These are phyloP conservation scores for Aspergillus carbonarius DNA, from an alignment of 2,329 filamentous ascomycete genomes.

Conservation along the genomic window DNA sequence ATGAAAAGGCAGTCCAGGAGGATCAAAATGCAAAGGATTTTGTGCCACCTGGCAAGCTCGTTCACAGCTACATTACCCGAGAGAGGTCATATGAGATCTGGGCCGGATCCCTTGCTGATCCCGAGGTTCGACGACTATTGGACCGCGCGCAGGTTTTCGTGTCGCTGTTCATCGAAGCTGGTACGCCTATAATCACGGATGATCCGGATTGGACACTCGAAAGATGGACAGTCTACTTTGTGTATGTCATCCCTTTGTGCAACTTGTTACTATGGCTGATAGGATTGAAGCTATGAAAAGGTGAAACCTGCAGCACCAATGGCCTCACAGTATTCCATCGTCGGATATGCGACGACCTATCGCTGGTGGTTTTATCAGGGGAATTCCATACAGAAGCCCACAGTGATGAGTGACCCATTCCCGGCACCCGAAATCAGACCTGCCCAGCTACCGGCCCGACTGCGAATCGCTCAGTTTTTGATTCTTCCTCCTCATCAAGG, in stretches of 20 bases:
- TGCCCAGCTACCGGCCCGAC: constrained; percentile 68
- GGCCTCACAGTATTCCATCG: constrained; percentile 70
- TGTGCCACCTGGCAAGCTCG: constrained; percentile 72
- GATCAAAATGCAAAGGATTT: constrained; percentile 48
- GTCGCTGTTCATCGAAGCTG: constrained; percentile 88
- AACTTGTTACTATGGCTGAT: neutral
- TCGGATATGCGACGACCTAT: constrained; percentile 89
- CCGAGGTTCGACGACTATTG: constrained; percentile 68
- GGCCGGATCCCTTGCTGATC: constrained; percentile 71
- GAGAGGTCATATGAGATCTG: constrained; percentile 78
- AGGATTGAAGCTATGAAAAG: constrained; percentile 55
- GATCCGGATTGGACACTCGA: constrained; percentile 70
- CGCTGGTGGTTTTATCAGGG: constrained; percentile 67
- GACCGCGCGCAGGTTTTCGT: constrained; percentile 80
- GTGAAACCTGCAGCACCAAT: constrained; percentile 43
- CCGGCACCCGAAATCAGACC: constrained; percentile 49
- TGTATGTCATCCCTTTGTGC: constrained; percentile 51
- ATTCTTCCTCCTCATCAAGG: constrained; percentile 85
- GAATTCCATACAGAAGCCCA: constrained; percentile 39
- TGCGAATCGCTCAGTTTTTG: constrained; percentile 89
- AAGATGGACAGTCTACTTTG: constrained; percentile 88
- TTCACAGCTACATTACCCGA: constrained; percentile 62
- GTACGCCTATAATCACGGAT: constrained; percentile 71
- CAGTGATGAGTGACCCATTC: constrained; percentile 44
- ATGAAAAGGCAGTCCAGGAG: constrained; percentile 57